Conservation (phyloP, 306 rosid genomes). For the Trifolium fragiferum region DNA sequence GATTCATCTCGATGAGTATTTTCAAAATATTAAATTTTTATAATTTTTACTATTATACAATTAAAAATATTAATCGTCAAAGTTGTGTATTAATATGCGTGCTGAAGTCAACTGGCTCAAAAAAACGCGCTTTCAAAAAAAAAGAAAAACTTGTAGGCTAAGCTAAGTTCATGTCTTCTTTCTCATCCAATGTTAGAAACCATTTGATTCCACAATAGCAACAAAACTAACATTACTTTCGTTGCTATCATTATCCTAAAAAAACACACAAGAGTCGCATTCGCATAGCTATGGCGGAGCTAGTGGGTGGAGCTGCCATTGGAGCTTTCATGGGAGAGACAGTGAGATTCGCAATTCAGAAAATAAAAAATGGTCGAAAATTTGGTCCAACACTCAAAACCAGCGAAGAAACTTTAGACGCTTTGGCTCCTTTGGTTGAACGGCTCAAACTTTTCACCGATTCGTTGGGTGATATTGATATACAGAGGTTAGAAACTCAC, state of each 20-base stretch:
- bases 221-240: neutral
- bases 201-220: neutral
- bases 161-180: neutral
- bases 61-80: no score
- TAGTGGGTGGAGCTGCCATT: neutral
- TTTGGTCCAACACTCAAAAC: neutral
- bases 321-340: slow-evolving; percentile 36
- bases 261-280: neutral
- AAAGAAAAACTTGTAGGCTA: no score
- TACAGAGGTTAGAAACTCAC: no score
- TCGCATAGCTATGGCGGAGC: slow-evolving; percentile 18
- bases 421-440: slow-evolving; percentile 20
- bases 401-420: slow-evolving; percentile 24
- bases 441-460: no score
- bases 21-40: no score
- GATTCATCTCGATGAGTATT: no score
- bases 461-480: no score
- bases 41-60: no score
- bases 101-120: no score
- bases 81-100: no score
- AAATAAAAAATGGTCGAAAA: slow-evolving; percentile 12
- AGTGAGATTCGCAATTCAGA: neutral
- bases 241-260: no score
- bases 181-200: neutral
- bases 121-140: no score